Conservation (phyloP, 2,329 filamentous ascomycete species). For the Cordyceps pruinosa region DNA sequence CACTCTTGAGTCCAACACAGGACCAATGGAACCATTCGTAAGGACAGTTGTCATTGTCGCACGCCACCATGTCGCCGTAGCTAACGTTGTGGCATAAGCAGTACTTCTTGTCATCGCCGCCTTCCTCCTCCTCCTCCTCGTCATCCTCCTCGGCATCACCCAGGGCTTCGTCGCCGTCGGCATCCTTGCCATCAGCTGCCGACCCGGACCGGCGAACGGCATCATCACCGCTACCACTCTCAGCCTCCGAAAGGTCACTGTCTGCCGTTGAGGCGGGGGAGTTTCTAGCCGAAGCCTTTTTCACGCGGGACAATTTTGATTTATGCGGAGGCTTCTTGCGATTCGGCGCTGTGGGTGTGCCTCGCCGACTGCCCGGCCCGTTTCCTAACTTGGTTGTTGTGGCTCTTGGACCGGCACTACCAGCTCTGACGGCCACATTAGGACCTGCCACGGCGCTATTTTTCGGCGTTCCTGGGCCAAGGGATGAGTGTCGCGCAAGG, state of each 20-base stretch:
- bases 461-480: conserved; percentile 58
- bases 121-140: conserved; percentile 65
- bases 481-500: conserved; percentile 55
- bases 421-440: conserved; percentile 39
- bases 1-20: conserved; percentile 61
- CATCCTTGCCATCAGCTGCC: conserved; percentile 29
- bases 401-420: conserved; percentile 54
- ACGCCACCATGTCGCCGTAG: conserved; percentile 84
- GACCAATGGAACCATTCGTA: conserved; percentile 88
- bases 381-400: conserved; percentile 38
- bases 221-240: conserved; percentile 47
- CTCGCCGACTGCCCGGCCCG: conserved; percentile 38
- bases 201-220: conserved; percentile 27
- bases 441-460: conserved; percentile 24
- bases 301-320: conserved; percentile 56
- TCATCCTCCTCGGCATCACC: conserved; percentile 51
- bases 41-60: conserved; percentile 74
- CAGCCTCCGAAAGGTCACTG: conserved; percentile 58
- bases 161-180: conserved; percentile 46
- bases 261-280: conserved; percentile 58
- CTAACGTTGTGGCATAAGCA: conserved; percentile 78
- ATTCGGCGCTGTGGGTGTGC: conserved; percentile 35
- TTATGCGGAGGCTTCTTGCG: conserved; percentile 49
- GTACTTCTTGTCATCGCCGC: conserved; percentile 72
- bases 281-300: conserved; percentile 50